phyloP scores from a whole-genome alignment of 495 filamentous ascomycete species.

The Podospora tetraspora region DNA sequence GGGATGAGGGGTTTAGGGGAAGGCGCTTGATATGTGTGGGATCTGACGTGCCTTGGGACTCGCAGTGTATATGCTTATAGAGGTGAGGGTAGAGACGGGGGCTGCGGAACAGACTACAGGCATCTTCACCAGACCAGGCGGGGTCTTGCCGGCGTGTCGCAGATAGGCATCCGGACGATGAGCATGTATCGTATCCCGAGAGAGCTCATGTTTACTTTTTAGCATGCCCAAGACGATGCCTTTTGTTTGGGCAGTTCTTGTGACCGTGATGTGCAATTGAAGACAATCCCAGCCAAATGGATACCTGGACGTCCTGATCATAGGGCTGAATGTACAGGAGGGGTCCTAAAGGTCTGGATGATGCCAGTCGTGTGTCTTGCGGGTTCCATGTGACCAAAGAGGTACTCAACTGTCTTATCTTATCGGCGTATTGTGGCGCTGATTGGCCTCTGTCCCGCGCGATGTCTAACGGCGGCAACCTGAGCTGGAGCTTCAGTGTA shows the following conservation, averaged over 20 bases:
- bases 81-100: background rate
- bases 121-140: constrained; percentile 8
- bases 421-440: constrained; percentile 1
- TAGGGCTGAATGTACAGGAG: background rate
- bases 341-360: background rate
- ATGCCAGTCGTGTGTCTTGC: background rate
- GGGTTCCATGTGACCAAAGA: background rate
- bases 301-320: background rate
- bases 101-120: constrained; percentile 2
- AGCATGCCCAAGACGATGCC: background rate
- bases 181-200: constrained; percentile 13
- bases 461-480: background rate
- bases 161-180: constrained; percentile 16
- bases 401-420: constrained; percentile 3
- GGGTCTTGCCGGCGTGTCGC: constrained; percentile 4
- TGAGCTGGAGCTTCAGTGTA: background rate
- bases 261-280: background rate
- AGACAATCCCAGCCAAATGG: background rate
- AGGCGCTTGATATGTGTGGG: constrained; percentile 30
- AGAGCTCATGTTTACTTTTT: constrained; percentile 16
- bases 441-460: constrained; percentile 8
- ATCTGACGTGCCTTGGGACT: background rate
- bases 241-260: background rate
- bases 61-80: background rate
- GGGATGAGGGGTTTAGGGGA: constrained; percentile 23